Conservation (phyloP, 139 green algal genomes). For the Picocystis salinarum region DNA sequence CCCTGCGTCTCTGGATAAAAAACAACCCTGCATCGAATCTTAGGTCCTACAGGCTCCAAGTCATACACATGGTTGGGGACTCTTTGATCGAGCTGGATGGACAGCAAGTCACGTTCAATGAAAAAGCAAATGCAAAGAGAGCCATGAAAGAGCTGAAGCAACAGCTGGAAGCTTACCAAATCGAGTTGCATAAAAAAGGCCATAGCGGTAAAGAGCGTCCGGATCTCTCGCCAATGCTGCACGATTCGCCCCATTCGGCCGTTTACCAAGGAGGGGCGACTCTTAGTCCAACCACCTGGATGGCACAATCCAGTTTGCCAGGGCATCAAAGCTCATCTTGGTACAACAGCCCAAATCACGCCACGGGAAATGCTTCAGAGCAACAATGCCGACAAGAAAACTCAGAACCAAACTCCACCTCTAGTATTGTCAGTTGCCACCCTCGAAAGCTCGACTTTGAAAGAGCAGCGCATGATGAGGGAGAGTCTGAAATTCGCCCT, state of each 20-base stretch:
- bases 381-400: too few relatives aligned
- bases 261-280: not conserved
- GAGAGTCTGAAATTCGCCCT: too few relatives aligned
- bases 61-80: constrained; percentile 1
- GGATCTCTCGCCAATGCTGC: too few relatives aligned
- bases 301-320: not conserved
- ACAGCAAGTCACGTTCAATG: not conserved
- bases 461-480: too few relatives aligned
- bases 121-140: not conserved
- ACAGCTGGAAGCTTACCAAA: not conserved
- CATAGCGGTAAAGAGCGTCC: constrained; percentile 1
- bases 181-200: not conserved
- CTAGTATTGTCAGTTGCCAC: too few relatives aligned
- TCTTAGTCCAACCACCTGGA: not conserved
- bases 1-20: constrained; percentile 1
- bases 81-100: constrained; percentile 1
- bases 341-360: too few relatives aligned
- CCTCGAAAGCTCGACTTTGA: too few relatives aligned
- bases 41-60: not conserved
- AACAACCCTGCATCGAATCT: constrained; percentile 1
- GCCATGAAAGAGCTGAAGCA: not conserved
- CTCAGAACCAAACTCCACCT: too few relatives aligned
- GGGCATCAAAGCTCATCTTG: too few relatives aligned
- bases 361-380: too few relatives aligned
- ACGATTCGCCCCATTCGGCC: not conserved